Evolutionary conservation across 768 basidiomycete genomes (phyloP), one percentile per base, ranked within the genome.

Genomic region (Kwoniella botswanensis): DNA sequence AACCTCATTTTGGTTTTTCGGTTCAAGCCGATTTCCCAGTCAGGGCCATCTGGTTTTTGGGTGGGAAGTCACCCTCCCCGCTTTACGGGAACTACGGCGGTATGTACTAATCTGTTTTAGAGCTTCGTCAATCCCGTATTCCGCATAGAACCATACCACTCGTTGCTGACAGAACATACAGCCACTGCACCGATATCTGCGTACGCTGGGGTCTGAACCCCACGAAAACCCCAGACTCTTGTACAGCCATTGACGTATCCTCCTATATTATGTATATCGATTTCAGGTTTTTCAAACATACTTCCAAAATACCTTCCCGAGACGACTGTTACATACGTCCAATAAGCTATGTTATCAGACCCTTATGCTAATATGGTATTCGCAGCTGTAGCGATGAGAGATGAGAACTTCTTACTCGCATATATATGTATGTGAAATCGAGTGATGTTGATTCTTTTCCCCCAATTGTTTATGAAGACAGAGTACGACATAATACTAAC

Each of bases 191-290:
- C 1, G 35, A 35, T 35, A 7, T 35, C 35, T 35, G 35, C 35
- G 35, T 35, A 35, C 35, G 35, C 26, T 26, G 26, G 26, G 26
- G 26, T 26, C 26, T 26, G 17, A 50, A 50, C 18, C 46, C 46
- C 18, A 50, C 12, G 12, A 50, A 15, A 26, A 0, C 57, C 57
- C 57, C 57, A 3, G 12, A 35, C 41, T 61, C 35, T 1, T 43
- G 59, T 61, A 61, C 59, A 61, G 59, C 59, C 59, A 43, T 61
- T 61, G 59, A 61, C 59, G 59, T 44, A 61, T 17, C 4, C 54
- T 21, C 15, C 17, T 52, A 59, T 29, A 22, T 1, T 3, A 35
- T 35, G 35, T 35, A 15, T 59, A 59, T 26, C 26, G 1, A 59
- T 35, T 41, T 18, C 26, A 29, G 24, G 57, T 29, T 59, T 59